Evolutionary conservation across 2,329 filamentous ascomycete genomes (phyloP).

Genomic region (Nemania diffusa): DNA sequence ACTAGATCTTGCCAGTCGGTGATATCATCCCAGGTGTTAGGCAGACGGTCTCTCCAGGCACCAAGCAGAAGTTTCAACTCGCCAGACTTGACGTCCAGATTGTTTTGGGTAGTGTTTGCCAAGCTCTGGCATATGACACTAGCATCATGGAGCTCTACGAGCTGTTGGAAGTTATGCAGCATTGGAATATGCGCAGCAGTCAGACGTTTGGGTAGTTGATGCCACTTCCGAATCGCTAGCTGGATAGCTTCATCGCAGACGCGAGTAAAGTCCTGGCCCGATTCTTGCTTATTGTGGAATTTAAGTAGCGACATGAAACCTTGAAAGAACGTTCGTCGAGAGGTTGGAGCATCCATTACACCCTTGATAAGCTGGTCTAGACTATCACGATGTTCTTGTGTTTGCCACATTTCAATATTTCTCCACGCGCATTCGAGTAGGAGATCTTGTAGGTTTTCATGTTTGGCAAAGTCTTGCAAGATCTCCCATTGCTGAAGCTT

Average conservation of each 20-base stretch:
- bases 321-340: constrained; percentile 94
- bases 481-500: constrained; percentile 99
- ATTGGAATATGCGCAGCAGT: constrained; percentile 96
- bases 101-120: constrained; percentile 81
- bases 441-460: constrained; percentile 97
- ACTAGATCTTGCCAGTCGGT: constrained; percentile 99
- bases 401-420: constrained; percentile 94
- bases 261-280: constrained; percentile 81
- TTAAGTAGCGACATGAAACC: constrained; percentile 97
- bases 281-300: constrained; percentile 88
- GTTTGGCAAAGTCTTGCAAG: constrained; percentile 95
- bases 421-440: constrained; percentile 96
- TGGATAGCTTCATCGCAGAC: constrained; percentile 98
- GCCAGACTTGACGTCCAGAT: constrained; percentile 92
- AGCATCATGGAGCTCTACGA: constrained; percentile 97
- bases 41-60: constrained; percentile 93
- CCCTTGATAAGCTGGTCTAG: constrained; percentile 95
- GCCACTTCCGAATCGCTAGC: constrained; percentile 97
- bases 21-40: constrained; percentile 99
- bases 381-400: constrained; percentile 84
- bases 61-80: constrained; percentile 94
- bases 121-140: constrained; percentile 96
- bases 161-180: constrained; percentile 95
- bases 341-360: constrained; percentile 96
- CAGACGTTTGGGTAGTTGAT: constrained; percentile 92